Evolutionary conservation across 306 rosid species (phyloP).

Genomic region (Canavalia gladiata): DNA sequence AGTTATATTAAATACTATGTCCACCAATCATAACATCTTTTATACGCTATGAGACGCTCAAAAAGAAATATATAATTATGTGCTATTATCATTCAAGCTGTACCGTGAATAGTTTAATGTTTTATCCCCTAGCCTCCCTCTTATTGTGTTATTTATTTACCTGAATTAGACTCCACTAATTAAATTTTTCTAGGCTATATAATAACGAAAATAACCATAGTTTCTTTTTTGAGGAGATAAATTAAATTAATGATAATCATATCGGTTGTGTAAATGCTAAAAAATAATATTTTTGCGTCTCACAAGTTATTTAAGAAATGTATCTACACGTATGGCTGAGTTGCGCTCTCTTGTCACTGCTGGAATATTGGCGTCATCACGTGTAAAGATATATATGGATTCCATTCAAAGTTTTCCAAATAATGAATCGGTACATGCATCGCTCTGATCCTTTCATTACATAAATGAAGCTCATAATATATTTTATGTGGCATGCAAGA

Average conservation of each 20-base stretch:
- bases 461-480: slow-evolving; percentile 5
- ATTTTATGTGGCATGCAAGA: slow-evolving; percentile 1
- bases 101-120: slow-evolving; percentile 36
- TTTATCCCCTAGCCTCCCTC: neutral
- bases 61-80: slow-evolving; percentile 19
- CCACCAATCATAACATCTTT: slow-evolving; percentile 34
- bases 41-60: slow-evolving; percentile 12
- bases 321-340: neutral
- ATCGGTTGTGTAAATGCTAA: neutral
- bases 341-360: neutral
- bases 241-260: neutral
- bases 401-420: neutral
- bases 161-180: slow-evolving; percentile 20
- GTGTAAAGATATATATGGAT: slow-evolving; percentile 40
- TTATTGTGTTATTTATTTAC: slow-evolving; percentile 2
- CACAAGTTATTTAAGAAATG: slow-evolving; percentile 20
- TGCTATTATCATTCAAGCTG: slow-evolving; percentile 30
- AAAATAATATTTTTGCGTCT: slow-evolving; percentile 17
- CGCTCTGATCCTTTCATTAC: neutral
- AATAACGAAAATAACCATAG: neutral
- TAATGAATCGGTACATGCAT: slow-evolving; percentile 12
- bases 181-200: neutral
- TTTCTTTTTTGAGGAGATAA: neutral
- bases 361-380: slow-evolving; percentile 16
- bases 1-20: slow-evolving; percentile 12